phyloP scores from a whole-genome alignment of 2,329 filamentous ascomycete species.

The Diaporthe citriasiana region DNA sequence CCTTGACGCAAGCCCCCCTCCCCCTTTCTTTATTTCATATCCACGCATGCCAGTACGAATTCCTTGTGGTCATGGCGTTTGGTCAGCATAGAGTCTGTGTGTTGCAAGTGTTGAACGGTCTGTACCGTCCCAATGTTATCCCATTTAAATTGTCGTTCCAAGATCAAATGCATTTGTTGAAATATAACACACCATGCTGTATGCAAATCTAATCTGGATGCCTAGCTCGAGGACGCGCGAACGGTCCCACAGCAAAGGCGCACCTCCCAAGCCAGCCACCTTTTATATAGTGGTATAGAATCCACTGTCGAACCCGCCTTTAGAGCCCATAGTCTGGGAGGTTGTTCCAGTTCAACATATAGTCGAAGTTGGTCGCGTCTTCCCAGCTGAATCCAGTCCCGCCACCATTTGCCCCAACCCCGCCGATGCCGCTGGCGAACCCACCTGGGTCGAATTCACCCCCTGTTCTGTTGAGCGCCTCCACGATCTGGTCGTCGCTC shows the following conservation, averaged over 20 bases:
- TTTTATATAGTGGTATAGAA: background rate
- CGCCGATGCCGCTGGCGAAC: conserved; percentile 63
- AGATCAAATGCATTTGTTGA: background rate
- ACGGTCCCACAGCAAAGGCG: background rate
- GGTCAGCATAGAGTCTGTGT: background rate
- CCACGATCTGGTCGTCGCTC: conserved; percentile 78
- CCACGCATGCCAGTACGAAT: background rate
- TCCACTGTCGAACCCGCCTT: background rate
- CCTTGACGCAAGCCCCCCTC: background rate
- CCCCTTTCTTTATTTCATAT: background rate
- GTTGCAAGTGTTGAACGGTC: too few species aligned
- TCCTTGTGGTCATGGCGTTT: background rate
- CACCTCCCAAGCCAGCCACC: background rate
- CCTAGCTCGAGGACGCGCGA: background rate
- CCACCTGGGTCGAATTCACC: conserved; percentile 67
- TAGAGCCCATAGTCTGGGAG: conserved; percentile 57
- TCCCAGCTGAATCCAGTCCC: conserved; percentile 71
- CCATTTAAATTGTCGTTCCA: background rate
- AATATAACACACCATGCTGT: conserved; percentile 3
- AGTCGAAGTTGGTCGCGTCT: conserved; percentile 70
- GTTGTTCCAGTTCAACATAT: conserved; percentile 64
- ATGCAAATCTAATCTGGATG: background rate
- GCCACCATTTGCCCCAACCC: conserved; percentile 64
- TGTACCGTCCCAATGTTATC: background rate
- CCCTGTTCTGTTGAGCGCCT: conserved; percentile 74